Evolutionary conservation across 148 eudicot genomes (phyloP).

Genomic region (Cornus florida): DNA sequence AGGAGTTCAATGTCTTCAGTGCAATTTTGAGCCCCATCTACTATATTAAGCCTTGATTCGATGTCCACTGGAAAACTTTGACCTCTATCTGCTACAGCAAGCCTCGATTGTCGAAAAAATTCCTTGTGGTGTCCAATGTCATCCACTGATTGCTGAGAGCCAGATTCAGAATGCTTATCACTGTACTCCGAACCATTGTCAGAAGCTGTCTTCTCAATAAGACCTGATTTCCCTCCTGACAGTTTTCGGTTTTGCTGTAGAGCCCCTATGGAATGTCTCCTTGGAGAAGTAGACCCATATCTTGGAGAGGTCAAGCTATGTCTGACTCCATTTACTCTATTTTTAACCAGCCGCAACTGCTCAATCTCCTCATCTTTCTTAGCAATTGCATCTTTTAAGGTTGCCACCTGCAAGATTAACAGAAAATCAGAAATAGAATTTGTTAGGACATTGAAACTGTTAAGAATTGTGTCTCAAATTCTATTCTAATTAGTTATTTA

Average conservation of each 20-base stretch:
- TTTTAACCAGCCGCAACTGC: conserved; percentile 47
- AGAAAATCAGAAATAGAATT: not conserved
- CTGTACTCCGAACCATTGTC: conserved; percentile 73
- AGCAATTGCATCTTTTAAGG: conserved; percentile 61
- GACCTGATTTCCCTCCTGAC: conserved; percentile 35
- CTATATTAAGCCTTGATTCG: conserved; percentile 26
- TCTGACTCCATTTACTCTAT: conserved; percentile 42
- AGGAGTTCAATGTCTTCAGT: conserved; percentile 72
- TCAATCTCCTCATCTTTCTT: conserved; percentile 85
- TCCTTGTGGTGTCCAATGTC: conserved; percentile 56
- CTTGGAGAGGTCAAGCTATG: conserved; percentile 40
- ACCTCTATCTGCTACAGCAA: conserved; percentile 37
- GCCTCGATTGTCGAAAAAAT: conserved; percentile 40
- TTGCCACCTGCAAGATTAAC: conserved; percentile 51
- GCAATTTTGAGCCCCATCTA: conserved; percentile 36
- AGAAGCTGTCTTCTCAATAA: conserved; percentile 41
- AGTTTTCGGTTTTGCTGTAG: conserved; percentile 25
- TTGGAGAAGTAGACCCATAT: conserved; percentile 55
- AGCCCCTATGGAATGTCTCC: conserved; percentile 62
- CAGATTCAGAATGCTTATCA: conserved; percentile 73
- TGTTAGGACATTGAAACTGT: too few relatives aligned
- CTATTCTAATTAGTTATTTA: too few relatives aligned
- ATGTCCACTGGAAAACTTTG: conserved; percentile 38
- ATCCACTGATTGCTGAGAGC: conserved; percentile 71
- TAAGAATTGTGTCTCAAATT: too few relatives aligned